phyloP scores from a whole-genome alignment of 768 basidiomycete genomes.

The Asterophora lycoperdoides region DNA sequence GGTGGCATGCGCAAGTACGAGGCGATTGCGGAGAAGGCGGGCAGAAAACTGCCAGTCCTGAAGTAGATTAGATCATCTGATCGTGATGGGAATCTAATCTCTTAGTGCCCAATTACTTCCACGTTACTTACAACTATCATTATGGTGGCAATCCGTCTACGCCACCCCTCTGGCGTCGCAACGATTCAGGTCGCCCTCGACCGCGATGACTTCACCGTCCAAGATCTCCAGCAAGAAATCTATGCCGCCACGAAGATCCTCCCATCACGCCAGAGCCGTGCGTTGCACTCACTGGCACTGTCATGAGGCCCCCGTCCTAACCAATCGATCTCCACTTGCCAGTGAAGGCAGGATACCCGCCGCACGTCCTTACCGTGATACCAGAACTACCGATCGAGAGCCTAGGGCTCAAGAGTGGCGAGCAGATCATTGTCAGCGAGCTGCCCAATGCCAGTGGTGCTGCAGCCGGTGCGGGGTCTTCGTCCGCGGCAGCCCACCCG shows the following conservation, averaged over 20 bases:
- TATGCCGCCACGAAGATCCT: slow-evolving; percentile 62
- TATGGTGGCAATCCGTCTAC: slow-evolving; percentile 74
- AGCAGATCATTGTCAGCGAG: slow-evolving; percentile 80
- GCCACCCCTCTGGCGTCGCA: slow-evolving; percentile 80
- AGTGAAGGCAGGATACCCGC: slow-evolving; percentile 89
- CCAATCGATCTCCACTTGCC: no score
- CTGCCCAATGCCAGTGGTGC: slow-evolving; percentile 17
- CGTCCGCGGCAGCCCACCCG: slow-evolving; percentile 10
- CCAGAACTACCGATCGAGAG: slow-evolving; percentile 73
- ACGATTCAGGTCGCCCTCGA: slow-evolving; percentile 70
- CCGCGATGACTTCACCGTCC: slow-evolving; percentile 51
- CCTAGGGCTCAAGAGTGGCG: slow-evolving; percentile 72
- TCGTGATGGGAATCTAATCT: not conserved
- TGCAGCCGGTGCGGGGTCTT: no score
- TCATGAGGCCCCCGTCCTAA: no score
- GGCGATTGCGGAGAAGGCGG: slow-evolving; percentile 19
- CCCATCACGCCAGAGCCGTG: slow-evolving; percentile 75
- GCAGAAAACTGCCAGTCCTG: slow-evolving; percentile 8
- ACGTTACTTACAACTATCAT: not conserved
- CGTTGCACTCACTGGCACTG: slow-evolving; percentile 24
- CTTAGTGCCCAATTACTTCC: no score
- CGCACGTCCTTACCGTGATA: slow-evolving; percentile 62
- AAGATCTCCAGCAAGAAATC: slow-evolving; percentile 73
- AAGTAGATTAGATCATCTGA: slow-evolving; percentile 14
- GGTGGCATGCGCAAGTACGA: slow-evolving; percentile 24